Evolutionary conservation across 2,329 filamentous ascomycete species (phyloP).

Genomic region (Sarocladium kiliense): DNA sequence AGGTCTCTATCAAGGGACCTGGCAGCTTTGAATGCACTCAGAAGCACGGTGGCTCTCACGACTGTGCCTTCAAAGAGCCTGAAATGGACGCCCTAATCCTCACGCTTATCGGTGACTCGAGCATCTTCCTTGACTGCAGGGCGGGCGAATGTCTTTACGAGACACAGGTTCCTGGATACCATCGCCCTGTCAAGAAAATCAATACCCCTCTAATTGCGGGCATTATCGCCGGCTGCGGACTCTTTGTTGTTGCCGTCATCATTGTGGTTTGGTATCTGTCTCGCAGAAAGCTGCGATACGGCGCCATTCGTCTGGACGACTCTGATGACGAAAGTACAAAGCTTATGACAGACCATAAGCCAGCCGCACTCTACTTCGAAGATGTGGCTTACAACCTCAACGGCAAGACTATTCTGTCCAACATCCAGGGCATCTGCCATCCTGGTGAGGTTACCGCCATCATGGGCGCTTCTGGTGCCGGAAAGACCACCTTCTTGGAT

Average conservation of each 20-base stretch:
- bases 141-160: constrained; percentile 90
- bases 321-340: constrained; percentile 83
- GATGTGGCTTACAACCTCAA: constrained; percentile 84
- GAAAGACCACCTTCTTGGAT: constrained; percentile 95
- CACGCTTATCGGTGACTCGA: constrained; percentile 83
- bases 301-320: constrained; percentile 78
- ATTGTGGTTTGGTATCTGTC: constrained; percentile 84
- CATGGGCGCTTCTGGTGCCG: constrained; percentile 96
- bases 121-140: constrained; percentile 76
- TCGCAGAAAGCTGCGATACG: constrained; percentile 63
- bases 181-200: constrained; percentile 84
- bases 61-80: constrained; percentile 83
- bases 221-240: constrained; percentile 77
- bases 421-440: constrained; percentile 79
- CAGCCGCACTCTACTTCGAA: constrained; percentile 81
- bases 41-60: constrained; percentile 55
- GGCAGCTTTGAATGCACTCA: constrained; percentile 75
- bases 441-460: constrained; percentile 96
- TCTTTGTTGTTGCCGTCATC: constrained; percentile 87
- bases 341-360: constrained; percentile 87
- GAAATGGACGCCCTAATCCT: constrained; percentile 89
- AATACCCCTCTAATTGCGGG: constrained; percentile 95
- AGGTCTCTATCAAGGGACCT: constrained; percentile 77
- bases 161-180: constrained; percentile 88
- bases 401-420: constrained; percentile 76